phyloP scores from a whole-genome alignment of 306 rosid species.

The Cyamopsis tetragonoloba region DNA sequence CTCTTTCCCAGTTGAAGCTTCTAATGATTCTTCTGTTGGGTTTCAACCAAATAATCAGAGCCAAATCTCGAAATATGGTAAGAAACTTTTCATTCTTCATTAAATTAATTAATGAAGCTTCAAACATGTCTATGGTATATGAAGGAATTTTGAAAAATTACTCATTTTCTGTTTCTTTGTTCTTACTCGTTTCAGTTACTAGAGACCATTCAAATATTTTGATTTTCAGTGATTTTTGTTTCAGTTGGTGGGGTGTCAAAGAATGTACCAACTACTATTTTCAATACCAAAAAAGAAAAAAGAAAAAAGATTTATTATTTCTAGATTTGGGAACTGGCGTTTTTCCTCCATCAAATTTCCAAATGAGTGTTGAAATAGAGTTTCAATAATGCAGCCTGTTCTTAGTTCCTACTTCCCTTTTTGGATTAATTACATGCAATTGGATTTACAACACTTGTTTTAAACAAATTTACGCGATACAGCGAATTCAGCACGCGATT shows the following conservation, averaged over 20 bases:
- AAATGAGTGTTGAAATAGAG: background rate
- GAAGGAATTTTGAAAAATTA: too few relatives aligned
- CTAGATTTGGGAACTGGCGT: background rate
- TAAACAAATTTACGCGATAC: too few relatives aligned
- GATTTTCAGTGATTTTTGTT: background rate
- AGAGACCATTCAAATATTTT: background rate
- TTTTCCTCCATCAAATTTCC: background rate
- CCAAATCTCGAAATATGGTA: conserved; percentile 18
- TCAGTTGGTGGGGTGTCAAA: background rate
- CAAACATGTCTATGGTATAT: background rate
- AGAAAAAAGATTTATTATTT: background rate
- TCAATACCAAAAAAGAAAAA: too few relatives aligned
- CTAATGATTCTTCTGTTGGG: conserved; percentile 23
- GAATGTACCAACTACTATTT: background rate
- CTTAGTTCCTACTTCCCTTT: background rate
- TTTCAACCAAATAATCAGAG: background rate
- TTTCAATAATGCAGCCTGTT: conserved; percentile 3
- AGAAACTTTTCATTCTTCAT: background rate
- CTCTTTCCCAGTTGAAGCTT: background rate
- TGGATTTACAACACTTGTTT: too few relatives aligned
- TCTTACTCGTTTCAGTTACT: background rate
- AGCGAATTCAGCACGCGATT: too few relatives aligned
- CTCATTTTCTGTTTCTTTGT: background rate
- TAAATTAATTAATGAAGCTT: too few relatives aligned
- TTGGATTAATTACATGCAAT: background rate